Conservation (phyloP, 2,329 filamentous ascomycete species). For the Drechslerella coelobrocha region DNA sequence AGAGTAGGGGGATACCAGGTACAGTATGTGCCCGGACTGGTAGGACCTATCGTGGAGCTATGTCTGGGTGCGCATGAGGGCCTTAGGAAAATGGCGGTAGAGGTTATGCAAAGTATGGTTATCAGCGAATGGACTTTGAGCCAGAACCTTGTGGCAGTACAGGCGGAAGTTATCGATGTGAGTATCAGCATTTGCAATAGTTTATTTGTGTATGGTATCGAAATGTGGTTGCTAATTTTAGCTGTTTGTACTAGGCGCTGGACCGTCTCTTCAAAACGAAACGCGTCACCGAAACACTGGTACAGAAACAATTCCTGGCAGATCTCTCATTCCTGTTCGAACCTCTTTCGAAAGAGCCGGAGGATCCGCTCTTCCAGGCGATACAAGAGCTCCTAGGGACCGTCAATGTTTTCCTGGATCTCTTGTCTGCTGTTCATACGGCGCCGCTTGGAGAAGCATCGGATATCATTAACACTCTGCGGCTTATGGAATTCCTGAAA, state of each 20-base stretch:
- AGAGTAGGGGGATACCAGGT: conserved; percentile 97
- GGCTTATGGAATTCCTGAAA: conserved; percentile 93
- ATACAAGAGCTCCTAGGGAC: conserved; percentile 81
- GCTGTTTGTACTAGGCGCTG: conserved; percentile 64
- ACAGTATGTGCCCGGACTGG: conserved; percentile 91
- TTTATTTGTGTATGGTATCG: neutral
- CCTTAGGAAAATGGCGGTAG: conserved; percentile 84
- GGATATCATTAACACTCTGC: conserved; percentile 83
- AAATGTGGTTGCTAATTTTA: conserved; percentile 30
- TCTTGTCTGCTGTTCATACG: conserved; percentile 87
- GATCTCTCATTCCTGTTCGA: conserved; percentile 85
- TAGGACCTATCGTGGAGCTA: conserved; percentile 88
- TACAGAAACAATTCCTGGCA: conserved; percentile 89
- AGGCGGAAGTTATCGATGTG: conserved; percentile 90
- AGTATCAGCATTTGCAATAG: conserved; percentile 14
- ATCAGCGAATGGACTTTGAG: conserved; percentile 97
- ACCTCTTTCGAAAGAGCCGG: conserved; percentile 69
- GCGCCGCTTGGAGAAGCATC: conserved; percentile 75
- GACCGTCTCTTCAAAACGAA: conserved; percentile 90
- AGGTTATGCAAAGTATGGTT: conserved; percentile 96
- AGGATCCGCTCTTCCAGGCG: conserved; percentile 77
- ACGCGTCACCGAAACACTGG: conserved; percentile 81
- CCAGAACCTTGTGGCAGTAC: conserved; percentile 86
- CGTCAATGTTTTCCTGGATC: conserved; percentile 86
- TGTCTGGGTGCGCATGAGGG: conserved; percentile 96